Evolutionary conservation across 2,329 filamentous ascomycete genomes (phyloP).

Genomic region (Colletotrichum echinochloae): DNA sequence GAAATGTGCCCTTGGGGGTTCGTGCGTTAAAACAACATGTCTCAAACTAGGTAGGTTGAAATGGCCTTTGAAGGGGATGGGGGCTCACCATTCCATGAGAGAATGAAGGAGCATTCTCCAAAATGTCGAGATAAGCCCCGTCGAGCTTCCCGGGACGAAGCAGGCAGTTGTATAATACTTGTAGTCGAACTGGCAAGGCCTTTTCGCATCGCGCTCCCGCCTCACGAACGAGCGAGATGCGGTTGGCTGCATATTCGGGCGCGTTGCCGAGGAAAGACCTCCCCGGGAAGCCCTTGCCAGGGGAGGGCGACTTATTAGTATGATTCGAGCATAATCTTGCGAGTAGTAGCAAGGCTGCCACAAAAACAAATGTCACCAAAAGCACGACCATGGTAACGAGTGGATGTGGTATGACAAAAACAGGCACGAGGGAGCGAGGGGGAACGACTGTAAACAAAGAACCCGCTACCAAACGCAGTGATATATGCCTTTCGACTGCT

Average conservation of each 20-base stretch:
- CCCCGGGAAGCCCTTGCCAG: constrained; percentile 41
- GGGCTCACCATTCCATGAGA: constrained; percentile 38
- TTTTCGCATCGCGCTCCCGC: constrained; percentile 30
- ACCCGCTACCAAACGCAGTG: not conserved
- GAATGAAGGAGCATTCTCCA: constrained; percentile 39
- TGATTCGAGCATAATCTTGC: constrained; percentile 10
- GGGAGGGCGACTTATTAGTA: constrained; percentile 38
- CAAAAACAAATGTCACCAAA: not conserved
- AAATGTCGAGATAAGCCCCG: constrained; percentile 32
- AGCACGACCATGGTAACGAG: constrained; percentile 10
- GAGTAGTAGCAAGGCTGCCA: constrained; percentile 16
- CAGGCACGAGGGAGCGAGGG: no score
- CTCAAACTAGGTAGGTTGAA: constrained; percentile 28
- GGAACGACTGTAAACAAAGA: not conserved
- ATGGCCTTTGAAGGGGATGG: constrained; percentile 1
- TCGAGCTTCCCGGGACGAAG: constrained; percentile 34
- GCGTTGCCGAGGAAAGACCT: constrained; percentile 34
- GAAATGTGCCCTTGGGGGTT: constrained; percentile 30
- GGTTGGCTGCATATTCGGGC: constrained; percentile 15
- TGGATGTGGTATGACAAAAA: not conserved
- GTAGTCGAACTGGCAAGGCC: constrained; percentile 33
- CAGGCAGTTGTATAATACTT: constrained; percentile 34
- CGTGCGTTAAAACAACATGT: constrained; percentile 19
- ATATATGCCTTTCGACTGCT: not conserved
- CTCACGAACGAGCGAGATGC: constrained; percentile 26